A percentile compares a stretch with the other conserved stretches of the same genome.
Conservation (phyloP, 306 rosid species). For the Carpinus viminea region DNA sequence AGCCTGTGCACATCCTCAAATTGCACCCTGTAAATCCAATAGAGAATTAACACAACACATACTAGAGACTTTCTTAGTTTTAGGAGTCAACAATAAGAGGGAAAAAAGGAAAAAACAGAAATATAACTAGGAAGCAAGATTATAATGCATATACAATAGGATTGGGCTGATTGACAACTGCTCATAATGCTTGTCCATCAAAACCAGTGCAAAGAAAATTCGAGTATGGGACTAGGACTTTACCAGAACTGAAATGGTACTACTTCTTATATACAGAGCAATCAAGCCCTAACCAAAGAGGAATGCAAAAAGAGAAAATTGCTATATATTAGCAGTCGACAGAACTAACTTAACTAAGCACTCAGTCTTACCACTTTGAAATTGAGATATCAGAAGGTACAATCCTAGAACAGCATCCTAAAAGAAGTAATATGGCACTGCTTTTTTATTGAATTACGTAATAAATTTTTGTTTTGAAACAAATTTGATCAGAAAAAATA, state of each 20-base stretch:
- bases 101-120: not conserved
- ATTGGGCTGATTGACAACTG: not conserved
- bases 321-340: not conserved
- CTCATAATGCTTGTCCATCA: not conserved
- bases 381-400: not conserved
- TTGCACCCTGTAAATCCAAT: constrained; percentile 69
- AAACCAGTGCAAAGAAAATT: not conserved
- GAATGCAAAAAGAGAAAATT: not conserved
- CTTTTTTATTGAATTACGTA: not conserved
- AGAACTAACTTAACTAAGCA: not conserved
- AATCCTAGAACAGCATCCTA: constrained; percentile 8
- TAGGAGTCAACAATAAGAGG: constrained; percentile 21
- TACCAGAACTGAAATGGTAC: not conserved
- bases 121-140: constrained; percentile 7
- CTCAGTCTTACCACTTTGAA: not conserved
- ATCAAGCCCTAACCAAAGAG: constrained; percentile 9
- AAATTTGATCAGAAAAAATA: not conserved
- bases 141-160: not conserved
- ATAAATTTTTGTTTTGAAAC: not conserved
- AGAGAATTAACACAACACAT: constrained; percentile 23
- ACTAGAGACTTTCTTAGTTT: constrained; percentile 1
- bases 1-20: constrained; percentile 98
- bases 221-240: not conserved
- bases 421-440: constrained; percentile 1
- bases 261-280: not conserved